A percentile compares a stretch with the other conserved stretches of the same genome.
These are phyloP conservation scores for Aspergillus chevalieri DNA, from an alignment of 2,329 filamentous ascomycete species.

Conservation along the genomic window DNA sequence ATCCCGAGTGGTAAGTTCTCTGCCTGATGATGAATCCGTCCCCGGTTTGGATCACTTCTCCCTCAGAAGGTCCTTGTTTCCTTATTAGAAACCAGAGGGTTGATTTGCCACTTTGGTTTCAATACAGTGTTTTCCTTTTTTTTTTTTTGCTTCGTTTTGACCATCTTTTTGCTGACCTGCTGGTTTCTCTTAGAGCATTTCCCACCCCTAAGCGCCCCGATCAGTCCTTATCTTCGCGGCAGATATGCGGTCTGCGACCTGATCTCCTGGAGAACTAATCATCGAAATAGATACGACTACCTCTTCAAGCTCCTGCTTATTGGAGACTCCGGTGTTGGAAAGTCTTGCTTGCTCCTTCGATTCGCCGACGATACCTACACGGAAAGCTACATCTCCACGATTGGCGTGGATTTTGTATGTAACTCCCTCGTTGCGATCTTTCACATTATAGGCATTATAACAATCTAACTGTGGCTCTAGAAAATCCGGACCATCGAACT, in stretches of 20 bases:
- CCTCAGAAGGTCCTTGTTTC: slow-evolving; percentile 4
- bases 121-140: slow-evolving; percentile 2
- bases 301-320: slow-evolving; percentile 99
- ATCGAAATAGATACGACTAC: slow-evolving; percentile 84
- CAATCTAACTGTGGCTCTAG: slow-evolving; percentile 43
- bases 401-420: slow-evolving; percentile 97
- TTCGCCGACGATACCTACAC: slow-evolving; percentile 99
- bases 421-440: slow-evolving; percentile 4
- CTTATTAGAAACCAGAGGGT: slow-evolving; percentile 1
- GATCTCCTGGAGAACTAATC: slow-evolving; percentile 20
- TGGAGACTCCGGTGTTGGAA: slow-evolving; percentile 99
- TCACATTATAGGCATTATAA: slow-evolving; percentile 7
- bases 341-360: slow-evolving; percentile 95
- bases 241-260: slow-evolving; percentile 1
- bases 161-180: slow-evolving; percentile 6
- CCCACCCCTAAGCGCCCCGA: background rate
- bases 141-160: background rate
- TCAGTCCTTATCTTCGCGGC: background rate
- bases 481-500: slow-evolving; percentile 99
- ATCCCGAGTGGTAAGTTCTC: slow-evolving; percentile 43
- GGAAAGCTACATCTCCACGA: slow-evolving; percentile 99
- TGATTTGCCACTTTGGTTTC: background rate
- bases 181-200: slow-evolving; percentile 18
- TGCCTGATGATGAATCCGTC: slow-evolving; percentile 1
- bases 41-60: background rate